These are phyloP conservation scores for Alternaria sp. DNA, from an alignment of 2,329 filamentous ascomycete genomes.

Conservation along the genomic window DNA sequence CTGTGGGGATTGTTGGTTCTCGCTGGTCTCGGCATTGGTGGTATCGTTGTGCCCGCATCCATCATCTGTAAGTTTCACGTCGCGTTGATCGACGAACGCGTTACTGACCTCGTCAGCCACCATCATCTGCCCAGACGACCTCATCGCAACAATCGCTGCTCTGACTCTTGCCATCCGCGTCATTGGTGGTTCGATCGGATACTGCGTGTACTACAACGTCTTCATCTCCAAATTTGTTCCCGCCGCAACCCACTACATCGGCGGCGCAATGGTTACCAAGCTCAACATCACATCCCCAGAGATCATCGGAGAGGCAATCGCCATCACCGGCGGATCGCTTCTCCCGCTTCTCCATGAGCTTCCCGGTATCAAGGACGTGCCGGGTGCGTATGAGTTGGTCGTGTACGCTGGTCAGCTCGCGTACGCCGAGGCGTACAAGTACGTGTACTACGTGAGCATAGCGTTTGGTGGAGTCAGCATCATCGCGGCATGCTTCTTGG, in stretches of 20 bases:
- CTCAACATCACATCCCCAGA: conserved; percentile 55
- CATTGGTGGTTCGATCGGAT: conserved; percentile 69
- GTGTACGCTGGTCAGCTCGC: conserved; percentile 63
- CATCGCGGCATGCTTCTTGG: conserved; percentile 63
- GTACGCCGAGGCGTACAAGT: conserved; percentile 65
- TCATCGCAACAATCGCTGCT: conserved; percentile 72
- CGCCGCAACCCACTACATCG: conserved; percentile 32
- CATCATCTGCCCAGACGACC: conserved; percentile 72
- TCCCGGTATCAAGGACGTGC: conserved; percentile 55
- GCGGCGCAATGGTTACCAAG: conserved; percentile 55
- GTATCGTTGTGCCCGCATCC: conserved; percentile 70
- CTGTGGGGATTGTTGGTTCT: conserved; percentile 65
- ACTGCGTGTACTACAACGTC: conserved; percentile 56
- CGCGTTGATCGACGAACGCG: not conserved
- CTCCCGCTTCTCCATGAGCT: conserved; percentile 55
- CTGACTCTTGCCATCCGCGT: conserved; percentile 71
- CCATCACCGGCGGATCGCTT: conserved; percentile 53
- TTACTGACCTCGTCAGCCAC: conserved; percentile 52
- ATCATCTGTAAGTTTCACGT: conserved; percentile 56
- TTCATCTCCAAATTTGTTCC: conserved; percentile 38
- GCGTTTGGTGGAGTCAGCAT: conserved; percentile 65
- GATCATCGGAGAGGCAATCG: conserved; percentile 57
- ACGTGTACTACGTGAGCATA: conserved; percentile 67
- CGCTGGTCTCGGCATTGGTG: conserved; percentile 69
- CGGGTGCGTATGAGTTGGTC: conserved; percentile 43